These are phyloP conservation scores for Candida gigantensis DNA, from an alignment of 1,139 yeast species.

Conservation along the genomic window DNA sequence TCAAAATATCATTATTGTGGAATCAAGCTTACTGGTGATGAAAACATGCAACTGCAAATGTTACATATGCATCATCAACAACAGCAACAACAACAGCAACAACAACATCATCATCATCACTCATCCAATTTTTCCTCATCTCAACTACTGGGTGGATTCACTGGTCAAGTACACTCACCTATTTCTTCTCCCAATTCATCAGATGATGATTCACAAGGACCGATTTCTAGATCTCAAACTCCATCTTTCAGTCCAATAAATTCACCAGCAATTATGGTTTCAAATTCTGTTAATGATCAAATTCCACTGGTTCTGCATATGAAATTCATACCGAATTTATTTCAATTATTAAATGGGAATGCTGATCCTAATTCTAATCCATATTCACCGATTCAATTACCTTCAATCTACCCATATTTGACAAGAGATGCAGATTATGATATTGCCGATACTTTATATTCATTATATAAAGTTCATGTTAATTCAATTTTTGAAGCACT, in stretches of 20 bases:
- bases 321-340: constrained; percentile 40
- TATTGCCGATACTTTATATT: constrained; percentile 60
- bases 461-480: constrained; percentile 64
- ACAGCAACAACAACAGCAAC: constrained; percentile 7
- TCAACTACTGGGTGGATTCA: constrained; percentile 9
- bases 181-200: constrained; percentile 24
- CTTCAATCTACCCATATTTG: constrained; percentile 53
- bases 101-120: constrained; percentile 5
- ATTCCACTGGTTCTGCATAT: constrained; percentile 22
- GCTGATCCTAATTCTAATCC: constrained; percentile 24
- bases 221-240: constrained; percentile 25
- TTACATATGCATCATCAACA: constrained; percentile 11
- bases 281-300: constrained; percentile 14
- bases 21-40: constrained; percentile 60
- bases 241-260: constrained; percentile 26
- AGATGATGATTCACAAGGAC: constrained; percentile 17
- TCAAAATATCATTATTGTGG: constrained; percentile 93
- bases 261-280: constrained; percentile 14
- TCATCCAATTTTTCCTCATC: constrained; percentile 1
- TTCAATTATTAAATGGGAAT: constrained; percentile 28
- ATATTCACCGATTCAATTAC: constrained; percentile 42
- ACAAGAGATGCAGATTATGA: constrained; percentile 56
- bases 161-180: constrained; percentile 24
- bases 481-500: constrained; percentile 62
- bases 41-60: constrained; percentile 20